Conservation (phyloP, 129 eudicot genomes). For the Lactuca saligna region DNA sequence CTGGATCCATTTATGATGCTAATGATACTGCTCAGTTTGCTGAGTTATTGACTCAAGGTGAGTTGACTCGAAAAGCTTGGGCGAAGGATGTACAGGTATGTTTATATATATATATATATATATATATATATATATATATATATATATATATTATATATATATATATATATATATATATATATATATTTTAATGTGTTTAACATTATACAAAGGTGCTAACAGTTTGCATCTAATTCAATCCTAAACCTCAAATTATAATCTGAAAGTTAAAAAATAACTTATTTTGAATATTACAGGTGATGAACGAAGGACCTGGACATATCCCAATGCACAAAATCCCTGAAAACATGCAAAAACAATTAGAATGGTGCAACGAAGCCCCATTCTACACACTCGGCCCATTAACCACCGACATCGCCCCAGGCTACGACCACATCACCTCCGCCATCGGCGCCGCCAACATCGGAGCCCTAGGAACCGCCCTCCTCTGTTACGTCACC, state of each 20-base stretch:
- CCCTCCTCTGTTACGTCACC: conserved; percentile 92
- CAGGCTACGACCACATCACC: conserved; percentile 97
- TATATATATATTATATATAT: too few species aligned
- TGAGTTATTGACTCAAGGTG: conserved; percentile 96
- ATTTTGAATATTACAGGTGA: conserved; percentile 48
- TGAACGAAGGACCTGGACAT: conserved; percentile 99
- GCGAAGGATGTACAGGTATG: conserved; percentile 96
- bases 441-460: conserved; percentile 99
- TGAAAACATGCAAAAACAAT: conserved; percentile 94
- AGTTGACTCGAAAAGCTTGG: conserved; percentile 92
- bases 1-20: conserved; percentile 98
- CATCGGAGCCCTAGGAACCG: conserved; percentile 97
- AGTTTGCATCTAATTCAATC: too few species aligned
- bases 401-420: conserved; percentile 93
- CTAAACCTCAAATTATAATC: too few species aligned
- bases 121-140: too few species aligned
- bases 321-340: conserved; percentile 96
- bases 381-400: conserved; percentile 99
- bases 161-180: too few species aligned
- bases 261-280: too few species aligned
- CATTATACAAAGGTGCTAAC: too few species aligned
- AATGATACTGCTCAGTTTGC: conserved; percentile 99
- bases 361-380: conserved; percentile 97
- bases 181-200: too few species aligned
- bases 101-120: too few species aligned